A percentile compares a stretch with the other conserved stretches of the same genome.
phyloP scores from a whole-genome alignment of 192 early-diverging fungal genomes.

The Entomortierella parvispora region DNA sequence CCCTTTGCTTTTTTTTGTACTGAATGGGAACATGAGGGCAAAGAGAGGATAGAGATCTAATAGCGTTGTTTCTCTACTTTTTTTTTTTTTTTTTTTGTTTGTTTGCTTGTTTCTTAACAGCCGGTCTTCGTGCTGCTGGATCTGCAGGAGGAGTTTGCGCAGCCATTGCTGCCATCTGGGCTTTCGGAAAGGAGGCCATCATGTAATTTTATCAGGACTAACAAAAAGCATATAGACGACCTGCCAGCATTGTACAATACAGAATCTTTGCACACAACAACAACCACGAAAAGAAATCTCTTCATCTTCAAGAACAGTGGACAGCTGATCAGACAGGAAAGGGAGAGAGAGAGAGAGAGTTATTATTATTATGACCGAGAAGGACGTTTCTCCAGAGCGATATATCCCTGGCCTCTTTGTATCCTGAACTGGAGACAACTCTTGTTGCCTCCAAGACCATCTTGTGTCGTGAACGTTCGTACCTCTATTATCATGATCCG shows the following conservation, averaged over 20 bases:
- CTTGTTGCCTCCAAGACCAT: conserved; percentile 50
- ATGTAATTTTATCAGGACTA: conserved; percentile 45
- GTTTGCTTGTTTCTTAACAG: conserved; percentile 25
- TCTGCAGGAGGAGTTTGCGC: conserved; percentile 67
- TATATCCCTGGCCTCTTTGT: conserved; percentile 37
- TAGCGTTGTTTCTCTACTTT: background rate
- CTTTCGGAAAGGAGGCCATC: conserved; percentile 48
- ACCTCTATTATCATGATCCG: conserved; percentile 13
- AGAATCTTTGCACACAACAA: conserved; percentile 3
- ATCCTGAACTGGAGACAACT: conserved; percentile 51
- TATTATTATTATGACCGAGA: conserved; percentile 10
- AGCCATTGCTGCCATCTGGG: conserved; percentile 66
- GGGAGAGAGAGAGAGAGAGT: background rate
- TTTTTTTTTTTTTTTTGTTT: background rate
- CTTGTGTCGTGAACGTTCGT: conserved; percentile 46
- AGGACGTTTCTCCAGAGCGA: conserved; percentile 35
- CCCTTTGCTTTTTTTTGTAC: background rate
- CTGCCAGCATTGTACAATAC: conserved; percentile 12
- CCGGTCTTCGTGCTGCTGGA: conserved; percentile 68
- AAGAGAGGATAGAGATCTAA: background rate
- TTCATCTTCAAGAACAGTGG: no score
- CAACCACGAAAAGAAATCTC: conserved; percentile 7
- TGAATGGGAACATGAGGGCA: background rate
- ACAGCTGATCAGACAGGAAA: no score
- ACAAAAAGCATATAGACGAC: background rate